These are phyloP conservation scores for Capsicum chinense DNA, from an alignment of 257 asterid species.

Conservation along the genomic window DNA sequence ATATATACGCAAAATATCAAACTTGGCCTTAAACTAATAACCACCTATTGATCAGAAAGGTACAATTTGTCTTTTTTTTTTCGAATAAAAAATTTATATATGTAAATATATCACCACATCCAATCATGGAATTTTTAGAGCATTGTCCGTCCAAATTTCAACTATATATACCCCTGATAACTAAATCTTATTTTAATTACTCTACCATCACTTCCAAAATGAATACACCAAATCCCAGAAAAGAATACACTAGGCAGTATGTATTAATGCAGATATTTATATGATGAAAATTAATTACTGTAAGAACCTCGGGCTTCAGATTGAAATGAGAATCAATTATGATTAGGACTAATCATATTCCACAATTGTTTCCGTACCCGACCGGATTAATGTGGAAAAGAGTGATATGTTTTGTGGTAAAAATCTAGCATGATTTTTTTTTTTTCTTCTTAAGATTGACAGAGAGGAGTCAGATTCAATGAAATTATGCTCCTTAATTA, in stretches of 20 bases:
- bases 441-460: neutral
- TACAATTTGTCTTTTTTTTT: too few relatives aligned
- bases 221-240: neutral
- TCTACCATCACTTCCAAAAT: neutral
- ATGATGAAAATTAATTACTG: neutral
- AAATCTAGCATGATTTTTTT: neutral
- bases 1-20: too few relatives aligned
- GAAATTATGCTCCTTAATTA: neutral
- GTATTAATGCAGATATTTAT: neutral
- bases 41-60: too few relatives aligned
- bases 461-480: neutral
- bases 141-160: neutral
- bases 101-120: neutral
- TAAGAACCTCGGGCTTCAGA: neutral
- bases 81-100: too few relatives aligned
- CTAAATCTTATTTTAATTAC: neutral
- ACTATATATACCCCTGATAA: neutral
- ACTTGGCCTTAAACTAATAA: too few relatives aligned
- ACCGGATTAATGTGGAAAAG: neutral
- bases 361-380: neutral
- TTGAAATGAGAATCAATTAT: neutral
- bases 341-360: neutral
- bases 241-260: neutral
- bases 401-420: neutral
- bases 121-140: neutral